Evolutionary conservation across 768 basidiomycete genomes (phyloP).

Genomic region (Pleurotus citrinopileatus): DNA sequence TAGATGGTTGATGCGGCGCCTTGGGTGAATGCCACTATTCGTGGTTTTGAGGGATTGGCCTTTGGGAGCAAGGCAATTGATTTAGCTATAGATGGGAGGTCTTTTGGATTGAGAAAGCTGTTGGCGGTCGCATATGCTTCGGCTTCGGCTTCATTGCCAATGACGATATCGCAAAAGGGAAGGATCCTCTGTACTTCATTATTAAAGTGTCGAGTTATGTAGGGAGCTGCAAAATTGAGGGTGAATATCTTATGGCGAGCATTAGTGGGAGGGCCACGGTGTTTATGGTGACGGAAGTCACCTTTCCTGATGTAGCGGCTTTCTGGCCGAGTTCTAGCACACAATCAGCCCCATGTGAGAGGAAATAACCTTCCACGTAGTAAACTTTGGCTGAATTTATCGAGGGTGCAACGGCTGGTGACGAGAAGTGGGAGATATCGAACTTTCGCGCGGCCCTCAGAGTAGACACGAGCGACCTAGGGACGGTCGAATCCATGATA

Average conservation of each 20-base stretch:
- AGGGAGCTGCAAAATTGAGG: constrained; percentile 95
- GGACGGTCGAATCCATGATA: not conserved
- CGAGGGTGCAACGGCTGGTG: constrained; percentile 68
- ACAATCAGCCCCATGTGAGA: constrained; percentile 82
- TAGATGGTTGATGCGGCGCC: constrained; percentile 79
- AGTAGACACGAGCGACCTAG: constrained; percentile 87
- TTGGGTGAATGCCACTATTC: constrained; percentile 87
- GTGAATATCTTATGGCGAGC: constrained; percentile 62
- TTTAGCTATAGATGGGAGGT: constrained; percentile 68
- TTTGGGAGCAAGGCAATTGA: constrained; percentile 75
- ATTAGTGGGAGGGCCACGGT: constrained; percentile 7
- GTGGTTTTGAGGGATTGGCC: constrained; percentile 67
- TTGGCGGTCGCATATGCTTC: constrained; percentile 78
- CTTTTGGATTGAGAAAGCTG: constrained; percentile 60
- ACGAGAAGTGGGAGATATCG: constrained; percentile 71
- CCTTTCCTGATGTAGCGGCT: constrained; percentile 74
- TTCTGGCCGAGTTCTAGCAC: constrained; percentile 73
- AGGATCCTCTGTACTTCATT: constrained; percentile 76
- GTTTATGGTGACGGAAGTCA: constrained; percentile 22
- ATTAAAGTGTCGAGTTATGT: constrained; percentile 91
- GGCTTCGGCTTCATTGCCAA: constrained; percentile 94
- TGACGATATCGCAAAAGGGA: constrained; percentile 81
- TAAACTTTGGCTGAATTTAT: constrained; percentile 78
- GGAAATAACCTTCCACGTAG: constrained; percentile 97
- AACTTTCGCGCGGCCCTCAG: constrained; percentile 89